Evolutionary conservation across 352 stramenopile genomes (phyloP).

Genomic region (Elongisporangium anandrum): DNA sequence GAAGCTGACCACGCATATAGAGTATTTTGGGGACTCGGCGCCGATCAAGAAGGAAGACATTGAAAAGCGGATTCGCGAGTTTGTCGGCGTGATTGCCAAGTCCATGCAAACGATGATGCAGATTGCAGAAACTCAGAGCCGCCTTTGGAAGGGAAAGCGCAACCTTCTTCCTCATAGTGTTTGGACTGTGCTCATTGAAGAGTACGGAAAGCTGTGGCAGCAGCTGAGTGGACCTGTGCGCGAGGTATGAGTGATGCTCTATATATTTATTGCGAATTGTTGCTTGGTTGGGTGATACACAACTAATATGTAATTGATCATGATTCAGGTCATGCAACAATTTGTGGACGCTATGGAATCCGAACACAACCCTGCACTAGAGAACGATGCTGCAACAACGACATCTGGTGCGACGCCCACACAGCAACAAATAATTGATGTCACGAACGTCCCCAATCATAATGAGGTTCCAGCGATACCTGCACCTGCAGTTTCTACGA

Average conservation of each 20-base stretch:
- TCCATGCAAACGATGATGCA: conserved; percentile 54
- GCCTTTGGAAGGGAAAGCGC: conserved; percentile 47
- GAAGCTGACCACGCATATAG: conserved; percentile 34
- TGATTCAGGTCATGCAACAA: conserved; percentile 9
- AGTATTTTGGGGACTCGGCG: conserved; percentile 61
- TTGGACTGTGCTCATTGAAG: conserved; percentile 23
- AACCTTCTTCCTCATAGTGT: conserved; percentile 26
- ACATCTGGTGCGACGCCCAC: not conserved
- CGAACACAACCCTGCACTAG: not conserved
- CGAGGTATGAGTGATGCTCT: conserved; percentile 45
- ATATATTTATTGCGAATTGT: conserved; percentile 5
- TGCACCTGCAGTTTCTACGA: not conserved
- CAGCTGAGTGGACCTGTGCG: conserved; percentile 41
- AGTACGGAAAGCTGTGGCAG: conserved; percentile 46
- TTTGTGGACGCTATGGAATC: conserved; percentile 11
- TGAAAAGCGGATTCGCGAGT: conserved; percentile 60
- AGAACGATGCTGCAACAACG: not conserved
- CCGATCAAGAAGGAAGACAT: conserved; percentile 64
- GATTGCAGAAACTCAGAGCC: conserved; percentile 41
- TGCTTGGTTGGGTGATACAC: conserved; percentile 6
- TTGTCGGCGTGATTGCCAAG: conserved; percentile 40
- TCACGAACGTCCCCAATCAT: not conserved
- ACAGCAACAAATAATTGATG: not conserved
- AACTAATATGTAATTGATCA: conserved; percentile 4
- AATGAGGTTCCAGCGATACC: not conserved